phyloP scores from a whole-genome alignment of 179 eudicot species.

The Beta macrorhiza region DNA sequence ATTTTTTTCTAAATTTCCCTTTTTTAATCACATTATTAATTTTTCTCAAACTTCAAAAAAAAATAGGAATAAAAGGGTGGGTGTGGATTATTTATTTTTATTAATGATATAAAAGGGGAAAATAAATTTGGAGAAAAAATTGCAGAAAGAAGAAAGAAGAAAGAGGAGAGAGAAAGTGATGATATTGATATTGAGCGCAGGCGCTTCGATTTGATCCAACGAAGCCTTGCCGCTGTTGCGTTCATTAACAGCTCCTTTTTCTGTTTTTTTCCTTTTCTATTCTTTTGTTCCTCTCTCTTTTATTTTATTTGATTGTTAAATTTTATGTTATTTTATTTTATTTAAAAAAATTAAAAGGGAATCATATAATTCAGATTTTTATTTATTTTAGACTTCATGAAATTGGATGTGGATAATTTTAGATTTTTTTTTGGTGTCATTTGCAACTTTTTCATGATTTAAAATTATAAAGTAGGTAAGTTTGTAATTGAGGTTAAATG shows the following conservation, averaged over 20 bases:
- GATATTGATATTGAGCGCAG: neutral
- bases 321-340: neutral
- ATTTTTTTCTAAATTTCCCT: neutral
- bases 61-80: neutral
- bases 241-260: constrained; percentile 28
- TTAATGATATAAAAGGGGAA: neutral
- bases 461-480: too few relatives aligned
- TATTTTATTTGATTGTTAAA: neutral
- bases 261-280: neutral
- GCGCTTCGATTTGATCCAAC: constrained; percentile 23
- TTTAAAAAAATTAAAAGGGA: neutral
- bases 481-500: too few relatives aligned
- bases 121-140: neutral
- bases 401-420: too few relatives aligned
- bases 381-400: too few relatives aligned
- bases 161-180: neutral
- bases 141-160: neutral
- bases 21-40: neutral
- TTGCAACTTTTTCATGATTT: too few relatives aligned
- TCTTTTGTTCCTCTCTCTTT: neutral
- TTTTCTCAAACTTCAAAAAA: neutral
- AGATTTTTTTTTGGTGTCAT: neutral
- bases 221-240: constrained; percentile 30
- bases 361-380: neutral
- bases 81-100: neutral